A percentile compares a stretch with the other conserved stretches of the same genome.
phyloP scores from a whole-genome alignment of 257 asterid species.

The Petunia axillaris region DNA sequence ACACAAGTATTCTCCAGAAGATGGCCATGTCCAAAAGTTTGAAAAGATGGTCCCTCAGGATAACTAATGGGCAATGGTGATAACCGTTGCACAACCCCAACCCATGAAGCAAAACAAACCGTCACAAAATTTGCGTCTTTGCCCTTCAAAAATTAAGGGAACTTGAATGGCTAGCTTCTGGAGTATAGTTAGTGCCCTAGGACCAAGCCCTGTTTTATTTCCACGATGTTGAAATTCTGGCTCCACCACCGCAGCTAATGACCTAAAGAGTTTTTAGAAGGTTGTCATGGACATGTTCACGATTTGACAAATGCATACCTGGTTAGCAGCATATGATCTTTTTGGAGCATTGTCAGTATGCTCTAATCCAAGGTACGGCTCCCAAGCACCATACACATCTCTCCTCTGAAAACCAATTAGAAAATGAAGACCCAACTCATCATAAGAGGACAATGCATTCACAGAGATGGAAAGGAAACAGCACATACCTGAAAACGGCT shows the following conservation, averaged over 20 bases:
- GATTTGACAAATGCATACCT: constrained; percentile 42
- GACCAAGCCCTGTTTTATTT: constrained; percentile 11
- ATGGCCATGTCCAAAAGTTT: background rate
- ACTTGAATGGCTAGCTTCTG: background rate
- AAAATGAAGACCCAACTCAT: constrained; percentile 26
- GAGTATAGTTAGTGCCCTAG: constrained; percentile 1
- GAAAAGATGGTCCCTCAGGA: constrained; percentile 4
- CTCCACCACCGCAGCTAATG: background rate
- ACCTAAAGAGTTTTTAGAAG: background rate
- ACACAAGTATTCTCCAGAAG: background rate
- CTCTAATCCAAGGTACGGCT: constrained; percentile 72
- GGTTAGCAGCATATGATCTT: constrained; percentile 61
- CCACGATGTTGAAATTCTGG: background rate
- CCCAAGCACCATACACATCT: constrained; percentile 80
- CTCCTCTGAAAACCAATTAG: constrained; percentile 48
- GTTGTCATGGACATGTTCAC: background rate
- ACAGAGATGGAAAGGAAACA: constrained; percentile 16
- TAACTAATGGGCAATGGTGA: background rate
- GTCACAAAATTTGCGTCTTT: background rate
- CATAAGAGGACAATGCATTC: background rate
- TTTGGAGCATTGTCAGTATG: constrained; percentile 71
- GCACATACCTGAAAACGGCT: constrained; percentile 58
- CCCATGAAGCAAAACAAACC: constrained; percentile 4
- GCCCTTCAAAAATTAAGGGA: background rate
- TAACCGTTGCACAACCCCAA: background rate